These are phyloP conservation scores for Oryza nivara DNA, from an alignment of 176 grass and related monocot species.

Conservation along the genomic window DNA sequence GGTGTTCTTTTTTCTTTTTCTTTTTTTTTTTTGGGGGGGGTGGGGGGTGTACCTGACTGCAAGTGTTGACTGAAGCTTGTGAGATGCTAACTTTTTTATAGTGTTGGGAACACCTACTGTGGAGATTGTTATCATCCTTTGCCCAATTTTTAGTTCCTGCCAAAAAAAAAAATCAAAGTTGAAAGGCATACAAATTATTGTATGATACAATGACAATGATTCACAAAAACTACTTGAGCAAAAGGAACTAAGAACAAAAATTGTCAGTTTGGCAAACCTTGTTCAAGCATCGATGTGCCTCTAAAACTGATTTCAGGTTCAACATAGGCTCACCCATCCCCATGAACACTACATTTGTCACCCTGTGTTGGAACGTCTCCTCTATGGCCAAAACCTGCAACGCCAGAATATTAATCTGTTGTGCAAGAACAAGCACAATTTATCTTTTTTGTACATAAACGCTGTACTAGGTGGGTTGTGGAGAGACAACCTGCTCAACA, in stretches of 20 bases:
- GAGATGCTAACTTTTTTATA: conserved; percentile 79
- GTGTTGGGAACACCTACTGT: conserved; percentile 97
- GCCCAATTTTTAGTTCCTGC: conserved; percentile 90
- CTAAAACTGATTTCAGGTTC: conserved; percentile 90
- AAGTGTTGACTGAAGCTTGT: conserved; percentile 94
- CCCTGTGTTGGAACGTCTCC: conserved; percentile 84
- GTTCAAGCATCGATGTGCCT: conserved; percentile 82
- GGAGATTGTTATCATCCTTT: conserved; percentile 99
- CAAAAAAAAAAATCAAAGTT: background rate
- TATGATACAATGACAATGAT: background rate
- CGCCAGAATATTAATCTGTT: background rate
- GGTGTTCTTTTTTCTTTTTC: background rate
- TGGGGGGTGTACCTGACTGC: conserved; percentile 66
- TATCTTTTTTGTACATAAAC: background rate
- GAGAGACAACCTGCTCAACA: conserved; percentile 68
- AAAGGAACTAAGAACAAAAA: background rate
- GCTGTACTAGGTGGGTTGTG: background rate
- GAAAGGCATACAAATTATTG: background rate
- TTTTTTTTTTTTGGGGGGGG: background rate
- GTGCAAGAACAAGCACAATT: background rate
- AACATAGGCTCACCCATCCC: conserved; percentile 98
- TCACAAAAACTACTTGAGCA: background rate
- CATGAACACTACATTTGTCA: conserved; percentile 98
- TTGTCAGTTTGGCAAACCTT: conserved; percentile 52
- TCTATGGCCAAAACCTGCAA: conserved; percentile 85